Percentiles rank a stretch among this genome's conserved stretches.
Evolutionary conservation across 495 filamentous ascomycete genomes (phyloP).

Genomic region (Penicillium cosmopolitanum): DNA sequence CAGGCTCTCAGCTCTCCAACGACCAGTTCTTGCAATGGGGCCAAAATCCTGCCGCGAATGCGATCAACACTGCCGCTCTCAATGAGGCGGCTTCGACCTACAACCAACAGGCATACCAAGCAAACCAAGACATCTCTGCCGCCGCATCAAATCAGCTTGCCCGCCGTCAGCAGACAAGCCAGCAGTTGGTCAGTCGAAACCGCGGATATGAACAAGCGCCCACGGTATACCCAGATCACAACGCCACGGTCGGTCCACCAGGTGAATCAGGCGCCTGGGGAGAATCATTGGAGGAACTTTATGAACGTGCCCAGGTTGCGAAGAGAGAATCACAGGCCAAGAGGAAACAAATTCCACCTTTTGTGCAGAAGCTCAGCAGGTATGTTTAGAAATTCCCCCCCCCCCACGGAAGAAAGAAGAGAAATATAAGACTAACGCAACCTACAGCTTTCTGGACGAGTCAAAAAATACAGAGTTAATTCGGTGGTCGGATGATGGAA

Average conservation of each 20-base stretch:
- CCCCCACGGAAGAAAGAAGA: not conserved
- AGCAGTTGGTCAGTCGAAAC: constrained; percentile 60
- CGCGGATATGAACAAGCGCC: constrained; percentile 51
- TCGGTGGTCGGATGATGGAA: constrained; percentile 94
- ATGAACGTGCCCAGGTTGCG: constrained; percentile 71
- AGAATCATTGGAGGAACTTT: constrained; percentile 74
- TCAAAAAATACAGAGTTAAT: constrained; percentile 92
- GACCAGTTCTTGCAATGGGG: constrained; percentile 61
- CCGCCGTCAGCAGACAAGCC: constrained; percentile 61
- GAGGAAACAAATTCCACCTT: constrained; percentile 93
- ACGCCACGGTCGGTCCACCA: constrained; percentile 28
- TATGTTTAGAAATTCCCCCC: constrained; percentile 35
- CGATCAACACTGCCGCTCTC: constrained; percentile 35
- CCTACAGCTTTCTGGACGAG: constrained; percentile 83
- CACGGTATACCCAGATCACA: constrained; percentile 52
- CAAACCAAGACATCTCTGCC: constrained; percentile 47
- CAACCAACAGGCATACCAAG: constrained; percentile 40
- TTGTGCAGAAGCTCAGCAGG: constrained; percentile 99
- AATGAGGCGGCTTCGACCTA: constrained; percentile 45
- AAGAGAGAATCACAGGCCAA: constrained; percentile 85
- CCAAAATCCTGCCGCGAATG: constrained; percentile 43
- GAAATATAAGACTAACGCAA: not conserved
- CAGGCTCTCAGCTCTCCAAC: constrained; percentile 49
- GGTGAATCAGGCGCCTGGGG: constrained; percentile 57
- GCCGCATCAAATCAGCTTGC: constrained; percentile 67